A percentile compares a stretch with the other conserved stretches of the same genome.
Evolutionary conservation across 129 eudicot genomes (phyloP).

Genomic region (Chrysanthemum makinoi): DNA sequence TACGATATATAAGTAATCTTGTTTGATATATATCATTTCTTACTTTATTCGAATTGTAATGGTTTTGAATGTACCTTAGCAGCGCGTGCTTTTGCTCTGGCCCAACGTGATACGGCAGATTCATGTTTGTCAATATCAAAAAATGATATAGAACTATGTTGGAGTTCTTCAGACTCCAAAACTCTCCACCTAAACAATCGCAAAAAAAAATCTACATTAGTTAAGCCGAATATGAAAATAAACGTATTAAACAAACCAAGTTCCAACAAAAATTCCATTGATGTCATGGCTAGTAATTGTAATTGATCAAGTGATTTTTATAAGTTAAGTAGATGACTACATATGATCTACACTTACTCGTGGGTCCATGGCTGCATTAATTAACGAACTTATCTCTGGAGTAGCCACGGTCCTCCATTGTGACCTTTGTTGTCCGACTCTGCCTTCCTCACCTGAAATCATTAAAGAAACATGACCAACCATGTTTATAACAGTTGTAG

Average conservation of each 20-base stretch:
- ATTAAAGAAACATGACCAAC: too few species aligned
- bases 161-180: conserved; percentile 82
- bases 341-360: too few species aligned
- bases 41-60: neutral
- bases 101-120: conserved; percentile 91
- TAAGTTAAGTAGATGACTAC: too few species aligned
- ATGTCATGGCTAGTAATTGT: too few species aligned
- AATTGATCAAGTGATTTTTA: too few species aligned
- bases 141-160: conserved; percentile 80
- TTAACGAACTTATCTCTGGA: too few species aligned
- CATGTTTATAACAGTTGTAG: too few species aligned
- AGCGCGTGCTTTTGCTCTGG: conserved; percentile 87
- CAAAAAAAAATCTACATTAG: conserved; percentile 4
- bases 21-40: neutral
- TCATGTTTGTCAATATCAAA: conserved; percentile 82
- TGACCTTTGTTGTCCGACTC: too few species aligned
- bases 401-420: too few species aligned
- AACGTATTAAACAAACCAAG: conserved; percentile 7
- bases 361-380: too few species aligned
- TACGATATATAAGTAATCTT: neutral
- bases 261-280: neutral
- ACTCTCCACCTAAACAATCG: conserved; percentile 66
- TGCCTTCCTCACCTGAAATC: too few species aligned
- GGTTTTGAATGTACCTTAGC: conserved; percentile 70
- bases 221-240: neutral